phyloP scores from a whole-genome alignment of 345 rosid species.

The Salix arbutifolia region DNA sequence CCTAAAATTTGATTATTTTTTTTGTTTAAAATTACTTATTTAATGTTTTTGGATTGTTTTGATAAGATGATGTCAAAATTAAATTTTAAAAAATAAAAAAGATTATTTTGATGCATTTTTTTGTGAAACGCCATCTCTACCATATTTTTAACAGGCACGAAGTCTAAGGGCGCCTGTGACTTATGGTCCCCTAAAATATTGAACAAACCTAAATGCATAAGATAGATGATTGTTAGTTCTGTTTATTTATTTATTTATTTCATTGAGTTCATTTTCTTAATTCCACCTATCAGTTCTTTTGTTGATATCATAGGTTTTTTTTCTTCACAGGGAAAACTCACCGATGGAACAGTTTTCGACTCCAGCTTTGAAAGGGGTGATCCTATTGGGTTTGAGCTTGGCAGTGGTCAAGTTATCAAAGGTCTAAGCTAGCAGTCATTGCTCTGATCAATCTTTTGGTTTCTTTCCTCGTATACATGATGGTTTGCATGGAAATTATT shows the following conservation, averaged over 20 bases:
- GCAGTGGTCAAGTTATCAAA: constrained; percentile 91
- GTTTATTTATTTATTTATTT: background rate
- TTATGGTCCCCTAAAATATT: too few species aligned
- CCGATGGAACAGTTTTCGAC: constrained; percentile 93
- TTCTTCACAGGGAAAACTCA: constrained; percentile 68
- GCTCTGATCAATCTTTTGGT: background rate
- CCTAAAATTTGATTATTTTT: too few species aligned
- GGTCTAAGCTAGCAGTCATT: constrained; percentile 37
- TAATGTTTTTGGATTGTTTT: too few species aligned
- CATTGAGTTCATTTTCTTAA: background rate
- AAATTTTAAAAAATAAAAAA: too few species aligned
- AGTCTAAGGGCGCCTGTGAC: too few species aligned
- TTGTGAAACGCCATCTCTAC: too few species aligned
- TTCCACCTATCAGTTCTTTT: too few species aligned
- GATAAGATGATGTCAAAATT: too few species aligned
- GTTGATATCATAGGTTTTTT: background rate
- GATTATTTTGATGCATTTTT: too few species aligned
- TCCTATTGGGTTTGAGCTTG: constrained; percentile 94
- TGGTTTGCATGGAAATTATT: background rate
- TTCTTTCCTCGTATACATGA: background rate
- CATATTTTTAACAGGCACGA: too few species aligned
- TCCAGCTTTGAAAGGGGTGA: constrained; percentile 97
- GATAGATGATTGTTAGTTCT: background rate
- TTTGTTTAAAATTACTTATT: too few species aligned
- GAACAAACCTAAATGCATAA: too few species aligned